Base-by-base conservation (phyloP, 1,284 basidiomycete species). In the Boletellus deceptivus region DNA sequence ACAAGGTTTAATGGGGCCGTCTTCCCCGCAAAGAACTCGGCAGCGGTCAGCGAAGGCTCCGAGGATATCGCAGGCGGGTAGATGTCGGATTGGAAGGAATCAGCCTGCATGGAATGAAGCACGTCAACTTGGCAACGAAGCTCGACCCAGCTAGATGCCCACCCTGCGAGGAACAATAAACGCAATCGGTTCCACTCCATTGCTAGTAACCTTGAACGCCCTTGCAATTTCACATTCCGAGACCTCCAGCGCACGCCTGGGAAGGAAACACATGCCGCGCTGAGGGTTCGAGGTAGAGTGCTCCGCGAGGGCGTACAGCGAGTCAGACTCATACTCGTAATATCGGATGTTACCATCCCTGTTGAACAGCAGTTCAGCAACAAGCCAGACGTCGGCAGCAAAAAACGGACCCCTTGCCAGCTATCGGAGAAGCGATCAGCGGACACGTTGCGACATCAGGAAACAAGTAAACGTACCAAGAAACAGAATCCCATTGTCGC, bases 191-290 rank as follows among this genome's bases (percentile, higher is more conserved):
- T 98, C 93, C 54, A 98, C 82, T 31, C 78, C 75, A 20, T 75
- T 75, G 1, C 80, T 84, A 4, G 86, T 80, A 25, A 98, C 80
- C 72, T 99, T 99, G 82, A 93, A 98, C 0, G 91, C 93, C 39
- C 93, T 83, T 1, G 93, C 95, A 60, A 98, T 98, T 72, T 99
- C 97, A 70, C 94, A 96, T 50, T 98, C 93, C 34, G 81, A 74
- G 17, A 95, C 88, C 63, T 84, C 92, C 58, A 98, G 81, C 0
- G 90, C 84, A 42, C 94, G 88, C 25, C 95, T 85, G 6, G 93
- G 95, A 29, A 98, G 80, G 84, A 98, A 96, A 60, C 90, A 92
- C 83, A 98, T 91, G 16, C 97, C 97, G 43, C 95, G 90, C 71
- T 98, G 91, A 35, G 96, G 95, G 52, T 95, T 91, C 33, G 83